Evolutionary conservation across 495 filamentous ascomycete genomes (phyloP), one percentile per base, ranked within the genome.

Genomic region (Pyrenula aspistea): DNA sequence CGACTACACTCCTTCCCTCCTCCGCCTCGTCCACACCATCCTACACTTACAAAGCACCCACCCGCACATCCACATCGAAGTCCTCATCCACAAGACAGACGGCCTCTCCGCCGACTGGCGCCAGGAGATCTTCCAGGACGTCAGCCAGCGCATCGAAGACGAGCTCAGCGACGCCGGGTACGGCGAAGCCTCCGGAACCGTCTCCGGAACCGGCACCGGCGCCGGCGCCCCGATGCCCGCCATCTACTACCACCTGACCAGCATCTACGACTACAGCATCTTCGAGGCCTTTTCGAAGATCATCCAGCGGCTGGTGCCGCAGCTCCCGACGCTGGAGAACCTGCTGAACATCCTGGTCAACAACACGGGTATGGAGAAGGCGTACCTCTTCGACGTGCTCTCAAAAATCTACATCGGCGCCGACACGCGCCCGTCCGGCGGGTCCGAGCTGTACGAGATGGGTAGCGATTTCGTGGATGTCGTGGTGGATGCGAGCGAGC

Each of bases 401-500:
- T 95, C 88, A 71, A 98, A 98, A 73, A 95, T 98, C 57, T 98
- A 97, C 68, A 94, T 98, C 57, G 93, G 94, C 2, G 95, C 90
- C 10, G 93, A 98, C 66, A 90, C 87, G 12, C 86, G 85, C 21
- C 93, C 94, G 2, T 8, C 8, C 31, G 88, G 92, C 31, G 90
- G 96, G 62, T 89, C 95, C 77, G 83, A 84, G 20, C 87, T 86
- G 67, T 98, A 98, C 67, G 93, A 96, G 73, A 93, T 97, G 62
- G 97, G 94, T 68, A 93, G 88, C 23, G 93, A 97, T 65, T 98
- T 91, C 65, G 95, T 98, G 56, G 92, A 98, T 67, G 89, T 95
- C 50, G 92, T 98, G 56, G 91, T 97, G 53, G 93, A 98, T 67
- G 82, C 97, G 25, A 91, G 87, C 12, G 91, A 96, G 67, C 84